Conservation (phyloP, 345 rosid genomes). For the Arabis alpina region DNA sequence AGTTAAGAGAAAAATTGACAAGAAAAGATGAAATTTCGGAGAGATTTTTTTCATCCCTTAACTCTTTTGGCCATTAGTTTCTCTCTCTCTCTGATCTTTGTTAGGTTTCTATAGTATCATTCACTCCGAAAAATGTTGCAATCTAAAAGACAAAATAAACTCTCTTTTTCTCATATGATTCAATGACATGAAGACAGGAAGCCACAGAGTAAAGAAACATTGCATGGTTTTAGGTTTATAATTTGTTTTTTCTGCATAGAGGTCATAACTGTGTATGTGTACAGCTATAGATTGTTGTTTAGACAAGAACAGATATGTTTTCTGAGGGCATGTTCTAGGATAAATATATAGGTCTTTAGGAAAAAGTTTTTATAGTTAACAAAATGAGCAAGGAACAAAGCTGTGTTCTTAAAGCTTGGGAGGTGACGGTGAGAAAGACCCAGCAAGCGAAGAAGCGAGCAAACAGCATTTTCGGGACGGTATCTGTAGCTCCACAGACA, state of each 20-base stretch:
- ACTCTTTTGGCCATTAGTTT: slow-evolving; percentile 38
- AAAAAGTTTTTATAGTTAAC: neutral
- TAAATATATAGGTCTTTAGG: slow-evolving; percentile 34
- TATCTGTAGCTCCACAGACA: slow-evolving; percentile 58
- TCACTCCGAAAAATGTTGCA: slow-evolving; percentile 37
- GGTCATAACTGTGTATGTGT: slow-evolving; percentile 39
- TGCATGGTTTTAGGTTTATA: slow-evolving; percentile 31
- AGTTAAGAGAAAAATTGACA: slow-evolving; percentile 27
- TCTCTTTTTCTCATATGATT: slow-evolving; percentile 9
- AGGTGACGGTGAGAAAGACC: slow-evolving; percentile 84
- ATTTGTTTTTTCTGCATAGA: slow-evolving; percentile 17
- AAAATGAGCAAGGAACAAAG: slow-evolving; percentile 77
- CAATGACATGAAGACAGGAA: slow-evolving; percentile 23
- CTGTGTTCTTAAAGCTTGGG: slow-evolving; percentile 85
- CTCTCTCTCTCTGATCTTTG: slow-evolving; percentile 36
- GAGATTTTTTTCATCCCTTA: slow-evolving; percentile 32
- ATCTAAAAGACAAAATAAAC: slow-evolving; percentile 25
- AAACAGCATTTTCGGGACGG: slow-evolving; percentile 79
- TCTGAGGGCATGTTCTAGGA: neutral
- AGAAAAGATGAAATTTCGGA: slow-evolving; percentile 44
- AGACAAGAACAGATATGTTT: slow-evolving; percentile 20
- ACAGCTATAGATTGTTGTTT: slow-evolving; percentile 33
- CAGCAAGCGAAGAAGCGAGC: slow-evolving; percentile 92
- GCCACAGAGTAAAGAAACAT: neutral
- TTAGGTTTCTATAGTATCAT: slow-evolving; percentile 29